Evolutionary conservation across 2,329 filamentous ascomycete species (phyloP), one percentile per base, ranked within the genome.

Genomic region (Ceratocystis cubensis): DNA sequence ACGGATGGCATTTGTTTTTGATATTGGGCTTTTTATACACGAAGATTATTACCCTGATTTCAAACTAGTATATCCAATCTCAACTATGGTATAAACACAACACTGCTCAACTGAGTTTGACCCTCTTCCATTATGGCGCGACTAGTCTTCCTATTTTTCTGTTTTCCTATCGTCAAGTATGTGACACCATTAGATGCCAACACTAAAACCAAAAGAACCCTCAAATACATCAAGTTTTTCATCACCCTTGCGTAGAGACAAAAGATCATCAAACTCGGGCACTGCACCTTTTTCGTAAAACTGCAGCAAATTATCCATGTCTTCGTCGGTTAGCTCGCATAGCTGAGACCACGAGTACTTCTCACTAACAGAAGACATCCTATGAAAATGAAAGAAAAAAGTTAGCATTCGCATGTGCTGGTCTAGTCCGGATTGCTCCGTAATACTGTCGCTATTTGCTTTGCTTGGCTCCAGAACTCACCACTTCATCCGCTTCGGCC

Each of bases 311-410:
- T 81, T 82, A 66, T 89, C 85, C 88, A 97, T 96, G 72, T 92
- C 92, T 71, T 87, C 83, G 63, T 94, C 89, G 22, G 83, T 84
- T 81, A 97, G 85, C 44, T 84, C 82, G 70, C 90, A 92, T 71
- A 97, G 83, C 69, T 96, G 88, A 69, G 95, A 87, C 74, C 95
- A 84, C 65, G 82, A 86, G 80, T 93, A 96, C 45, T 85, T 81
- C 71, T 96, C 91, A 77, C 92, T 96, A 45, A 97, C 89, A 70
- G 84, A 87, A 61, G 86, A 91, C 89, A 97, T 97, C 91, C 88
- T 91, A 69, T 5, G 22, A 10, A 20, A 78, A 7, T 33, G 5
- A 74, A 62, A 70, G 13, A 33, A 68, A 65, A 70, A 13, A 22
- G 48, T 53, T 53, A 28, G 8, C 6, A 25, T 69, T 22, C 65